phyloP scores from a whole-genome alignment of 768 basidiomycete species.

The Boletellus ananiceps region DNA sequence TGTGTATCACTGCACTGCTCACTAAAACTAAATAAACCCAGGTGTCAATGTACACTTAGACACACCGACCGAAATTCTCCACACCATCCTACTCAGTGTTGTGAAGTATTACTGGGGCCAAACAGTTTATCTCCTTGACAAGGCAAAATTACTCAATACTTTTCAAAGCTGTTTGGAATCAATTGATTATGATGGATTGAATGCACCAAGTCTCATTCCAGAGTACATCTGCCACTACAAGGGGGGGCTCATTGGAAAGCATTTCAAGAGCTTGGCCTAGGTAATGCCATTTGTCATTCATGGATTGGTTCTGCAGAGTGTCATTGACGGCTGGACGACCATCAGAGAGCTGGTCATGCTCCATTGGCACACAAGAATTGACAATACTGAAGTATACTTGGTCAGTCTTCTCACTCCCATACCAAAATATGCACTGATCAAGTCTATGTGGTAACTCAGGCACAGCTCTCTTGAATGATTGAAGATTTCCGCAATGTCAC shows the following conservation, averaged over 20 bases:
- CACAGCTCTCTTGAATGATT: too few relatives aligned
- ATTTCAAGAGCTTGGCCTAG: conserved; percentile 29
- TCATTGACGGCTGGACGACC: conserved; percentile 29
- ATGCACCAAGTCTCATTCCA: conserved; percentile 24
- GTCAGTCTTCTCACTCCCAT: not conserved
- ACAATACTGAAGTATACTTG: conserved; percentile 34
- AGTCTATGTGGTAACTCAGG: too few relatives aligned
- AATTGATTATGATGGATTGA: conserved; percentile 19
- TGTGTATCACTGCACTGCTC: too few relatives aligned
- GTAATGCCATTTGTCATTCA: conserved; percentile 27
- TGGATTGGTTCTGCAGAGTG: conserved; percentile 20
- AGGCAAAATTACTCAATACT: conserved; percentile 11
- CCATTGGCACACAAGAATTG: conserved; percentile 40
- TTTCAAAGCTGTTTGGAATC: too few relatives aligned
- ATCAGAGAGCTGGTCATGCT: conserved; percentile 34
- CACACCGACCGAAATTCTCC: conserved; percentile 33
- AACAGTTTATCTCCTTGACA: conserved; percentile 18
- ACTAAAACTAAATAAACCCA: too few relatives aligned
- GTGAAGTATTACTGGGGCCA: conserved; percentile 23
- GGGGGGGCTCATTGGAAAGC: conserved; percentile 30
- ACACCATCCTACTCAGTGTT: conserved; percentile 24
- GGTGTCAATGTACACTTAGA: too few relatives aligned
- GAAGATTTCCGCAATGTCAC: too few relatives aligned
- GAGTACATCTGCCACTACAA: conserved; percentile 31
- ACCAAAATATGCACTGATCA: too few relatives aligned